A percentile compares a stretch with the other conserved stretches of the same genome.
phyloP scores from a whole-genome alignment of 352 stramenopile genomes.

The Globisporangium cystogenes region DNA sequence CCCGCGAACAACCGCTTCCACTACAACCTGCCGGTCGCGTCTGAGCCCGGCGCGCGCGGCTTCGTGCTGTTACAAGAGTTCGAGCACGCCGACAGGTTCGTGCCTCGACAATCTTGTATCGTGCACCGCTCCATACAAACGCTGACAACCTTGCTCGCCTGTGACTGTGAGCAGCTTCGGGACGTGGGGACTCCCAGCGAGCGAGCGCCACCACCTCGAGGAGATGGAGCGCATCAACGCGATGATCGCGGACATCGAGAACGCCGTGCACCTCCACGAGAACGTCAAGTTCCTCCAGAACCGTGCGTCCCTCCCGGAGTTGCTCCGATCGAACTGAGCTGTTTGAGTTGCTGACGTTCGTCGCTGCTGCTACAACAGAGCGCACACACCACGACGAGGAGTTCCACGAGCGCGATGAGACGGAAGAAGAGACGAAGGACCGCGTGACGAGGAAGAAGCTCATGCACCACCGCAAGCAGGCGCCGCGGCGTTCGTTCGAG shows the following conservation, averaged over 20 bases:
- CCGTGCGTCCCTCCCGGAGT: slow-evolving; percentile 13
- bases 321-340: neutral
- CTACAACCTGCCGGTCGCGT: slow-evolving; percentile 58
- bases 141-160: too few species aligned
- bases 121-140: too few species aligned
- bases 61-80: slow-evolving; percentile 75
- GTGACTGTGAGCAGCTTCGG: slow-evolving; percentile 11
- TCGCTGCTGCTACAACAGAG: slow-evolving; percentile 12
- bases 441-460: slow-evolving; percentile 41
- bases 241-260: slow-evolving; percentile 70
- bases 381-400: slow-evolving; percentile 56
- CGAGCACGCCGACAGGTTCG: slow-evolving; percentile 38
- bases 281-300: slow-evolving; percentile 56
- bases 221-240: slow-evolving; percentile 75
- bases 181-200: slow-evolving; percentile 31
- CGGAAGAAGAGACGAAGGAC: slow-evolving; percentile 46
- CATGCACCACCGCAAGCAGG: slow-evolving; percentile 29
- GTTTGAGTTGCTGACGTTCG: neutral
- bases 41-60: slow-evolving; percentile 48
- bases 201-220: slow-evolving; percentile 52
- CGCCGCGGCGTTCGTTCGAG: slow-evolving; percentile 39
- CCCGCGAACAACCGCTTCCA: slow-evolving; percentile 73
- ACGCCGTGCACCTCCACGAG: slow-evolving; percentile 53
- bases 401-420: slow-evolving; percentile 47
- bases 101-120: neutral